phyloP scores from a whole-genome alignment of 2,329 filamentous ascomycete species.

The Cordyceps sp. region DNA sequence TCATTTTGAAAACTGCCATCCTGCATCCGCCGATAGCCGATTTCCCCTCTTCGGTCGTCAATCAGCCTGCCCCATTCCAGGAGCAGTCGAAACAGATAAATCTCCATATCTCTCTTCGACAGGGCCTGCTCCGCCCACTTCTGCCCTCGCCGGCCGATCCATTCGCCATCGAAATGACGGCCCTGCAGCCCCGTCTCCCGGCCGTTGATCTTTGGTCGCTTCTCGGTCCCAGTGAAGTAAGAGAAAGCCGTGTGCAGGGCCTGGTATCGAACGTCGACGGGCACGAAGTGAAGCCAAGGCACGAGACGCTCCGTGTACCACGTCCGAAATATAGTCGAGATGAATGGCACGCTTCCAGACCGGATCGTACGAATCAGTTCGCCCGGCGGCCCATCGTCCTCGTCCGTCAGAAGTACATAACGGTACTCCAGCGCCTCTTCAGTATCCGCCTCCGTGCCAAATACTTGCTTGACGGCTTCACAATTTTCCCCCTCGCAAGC shows the following conservation, averaged over 20 bases:
- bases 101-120: constrained; percentile 58
- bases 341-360: constrained; percentile 51
- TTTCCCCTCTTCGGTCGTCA: constrained; percentile 38
- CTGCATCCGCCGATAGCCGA: constrained; percentile 17
- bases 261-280: constrained; percentile 57
- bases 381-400: constrained; percentile 46
- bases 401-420: constrained; percentile 58
- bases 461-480: constrained; percentile 10
- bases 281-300: constrained; percentile 70
- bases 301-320: constrained; percentile 64
- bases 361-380: constrained; percentile 46
- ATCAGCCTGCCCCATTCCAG: constrained; percentile 61
- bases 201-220: constrained; percentile 23
- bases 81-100: constrained; percentile 63
- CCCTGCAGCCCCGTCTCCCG: constrained; percentile 28
- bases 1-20: constrained; percentile 13
- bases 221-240: constrained; percentile 50
- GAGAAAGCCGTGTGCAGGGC: constrained; percentile 57
- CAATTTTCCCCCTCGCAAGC: constrained; percentile 32
- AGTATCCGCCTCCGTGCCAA: constrained; percentile 20
- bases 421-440: constrained; percentile 43
- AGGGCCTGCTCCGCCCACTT: constrained; percentile 48
- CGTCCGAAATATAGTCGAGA: constrained; percentile 56
- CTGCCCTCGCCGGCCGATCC: constrained; percentile 49
- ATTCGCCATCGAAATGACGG: constrained; percentile 34